phyloP scores from a whole-genome alignment of 768 basidiomycete species.

The Cystobasidium ongulense region DNA sequence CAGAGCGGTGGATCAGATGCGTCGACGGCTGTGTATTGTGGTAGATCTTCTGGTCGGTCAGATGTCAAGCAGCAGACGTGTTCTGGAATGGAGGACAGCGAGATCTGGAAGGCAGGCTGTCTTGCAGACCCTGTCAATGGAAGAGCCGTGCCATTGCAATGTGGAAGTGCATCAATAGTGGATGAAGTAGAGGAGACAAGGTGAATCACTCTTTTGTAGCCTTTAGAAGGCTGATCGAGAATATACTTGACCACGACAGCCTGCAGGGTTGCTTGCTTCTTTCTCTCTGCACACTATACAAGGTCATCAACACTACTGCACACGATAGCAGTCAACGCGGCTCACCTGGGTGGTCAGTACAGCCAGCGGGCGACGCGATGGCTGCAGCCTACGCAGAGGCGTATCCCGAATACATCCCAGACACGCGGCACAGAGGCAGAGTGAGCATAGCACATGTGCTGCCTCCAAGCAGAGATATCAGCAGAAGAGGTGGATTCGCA shows the following conservation, averaged over 20 bases:
- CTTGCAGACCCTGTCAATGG: background rate
- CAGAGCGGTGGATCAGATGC: too few species aligned
- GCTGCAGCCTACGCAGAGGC: slow-evolving; percentile 13
- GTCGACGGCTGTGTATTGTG: too few species aligned
- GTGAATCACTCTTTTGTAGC: background rate
- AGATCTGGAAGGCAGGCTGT: background rate
- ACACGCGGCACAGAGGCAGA: slow-evolving; percentile 17
- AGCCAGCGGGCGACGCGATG: background rate
- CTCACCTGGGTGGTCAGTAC: too few species aligned
- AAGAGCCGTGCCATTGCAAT: too few species aligned
- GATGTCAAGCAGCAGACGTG: background rate
- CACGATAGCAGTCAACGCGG: background rate
- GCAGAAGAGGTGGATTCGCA: slow-evolving; percentile 32
- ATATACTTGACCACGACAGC: background rate
- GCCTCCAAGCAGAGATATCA: slow-evolving; percentile 8
- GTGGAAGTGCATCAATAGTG: too few species aligned
- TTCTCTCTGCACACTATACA: background rate
- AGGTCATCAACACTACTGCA: background rate
- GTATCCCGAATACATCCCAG: slow-evolving; percentile 25
- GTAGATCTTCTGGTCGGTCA: background rate
- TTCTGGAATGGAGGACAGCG: background rate
- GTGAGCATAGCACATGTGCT: slow-evolving; percentile 26
- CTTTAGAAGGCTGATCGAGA: background rate
- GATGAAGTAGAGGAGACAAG: background rate
- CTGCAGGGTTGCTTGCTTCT: background rate